A percentile compares a stretch with the other conserved stretches of the same genome.
Evolutionary conservation across 176 grass and related monocot species (phyloP).

Genomic region (Zoysia japonica): DNA sequence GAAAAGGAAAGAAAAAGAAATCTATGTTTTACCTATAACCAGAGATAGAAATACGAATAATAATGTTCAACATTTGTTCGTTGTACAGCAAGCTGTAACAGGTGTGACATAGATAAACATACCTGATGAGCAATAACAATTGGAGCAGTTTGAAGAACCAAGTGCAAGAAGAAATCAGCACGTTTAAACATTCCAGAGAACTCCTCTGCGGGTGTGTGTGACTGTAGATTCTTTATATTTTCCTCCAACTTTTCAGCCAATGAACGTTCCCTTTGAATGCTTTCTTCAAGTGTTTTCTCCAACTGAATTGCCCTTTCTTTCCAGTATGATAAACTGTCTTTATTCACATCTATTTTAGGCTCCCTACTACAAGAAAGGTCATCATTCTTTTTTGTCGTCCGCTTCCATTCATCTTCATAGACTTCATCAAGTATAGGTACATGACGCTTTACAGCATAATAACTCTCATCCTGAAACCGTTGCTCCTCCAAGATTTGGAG

Average conservation of each 20-base stretch:
- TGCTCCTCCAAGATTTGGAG: slow-evolving; percentile 74
- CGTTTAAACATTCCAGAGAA: slow-evolving; percentile 75
- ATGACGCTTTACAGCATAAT: slow-evolving; percentile 57
- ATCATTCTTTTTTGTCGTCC: slow-evolving; percentile 46
- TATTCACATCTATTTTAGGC: slow-evolving; percentile 68
- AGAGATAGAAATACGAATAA: not conserved
- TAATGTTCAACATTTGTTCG: not conserved
- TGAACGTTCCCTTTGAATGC: slow-evolving; percentile 67
- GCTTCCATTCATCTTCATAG: slow-evolving; percentile 67
- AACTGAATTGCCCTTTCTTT: slow-evolving; percentile 58
- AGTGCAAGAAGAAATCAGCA: slow-evolving; percentile 96
- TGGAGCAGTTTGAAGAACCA: slow-evolving; percentile 90
- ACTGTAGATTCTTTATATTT: slow-evolving; percentile 64
- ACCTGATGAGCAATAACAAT: slow-evolving; percentile 98
- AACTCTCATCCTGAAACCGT: slow-evolving; percentile 65
- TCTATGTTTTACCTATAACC: slow-evolving; percentile 17
- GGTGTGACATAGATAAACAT: slow-evolving; percentile 18
- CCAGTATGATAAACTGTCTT: slow-evolving; percentile 62
- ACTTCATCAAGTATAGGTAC: slow-evolving; percentile 82
- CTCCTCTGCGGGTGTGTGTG: slow-evolving; percentile 74
- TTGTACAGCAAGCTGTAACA: slow-evolving; percentile 29
- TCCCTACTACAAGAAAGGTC: slow-evolving; percentile 48
- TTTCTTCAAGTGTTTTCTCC: slow-evolving; percentile 63
- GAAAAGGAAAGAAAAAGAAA: slow-evolving; percentile 36
- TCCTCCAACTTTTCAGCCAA: slow-evolving; percentile 65